phyloP scores from a whole-genome alignment of 2,329 filamentous ascomycete genomes.

The Septoria linicola region DNA sequence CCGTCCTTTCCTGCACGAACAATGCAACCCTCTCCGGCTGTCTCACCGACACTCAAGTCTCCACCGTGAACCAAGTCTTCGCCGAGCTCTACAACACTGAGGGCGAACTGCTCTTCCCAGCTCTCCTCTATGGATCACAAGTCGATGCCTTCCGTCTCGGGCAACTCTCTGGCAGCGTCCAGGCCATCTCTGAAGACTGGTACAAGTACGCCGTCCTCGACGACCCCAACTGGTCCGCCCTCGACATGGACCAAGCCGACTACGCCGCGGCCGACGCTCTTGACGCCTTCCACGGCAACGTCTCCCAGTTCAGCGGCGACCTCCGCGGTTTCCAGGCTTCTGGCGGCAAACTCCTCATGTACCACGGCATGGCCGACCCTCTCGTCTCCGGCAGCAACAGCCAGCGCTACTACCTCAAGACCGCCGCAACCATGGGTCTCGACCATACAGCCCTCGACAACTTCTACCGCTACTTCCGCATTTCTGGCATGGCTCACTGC shows the following conservation, averaged over 20 bases:
- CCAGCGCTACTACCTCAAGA: slow-evolving; percentile 51
- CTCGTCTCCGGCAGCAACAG: slow-evolving; percentile 49
- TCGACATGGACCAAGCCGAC: slow-evolving; percentile 42
- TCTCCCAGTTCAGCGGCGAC: slow-evolving; percentile 42
- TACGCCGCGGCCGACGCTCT: slow-evolving; percentile 40
- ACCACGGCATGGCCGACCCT: slow-evolving; percentile 45
- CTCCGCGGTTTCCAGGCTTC: slow-evolving; percentile 41
- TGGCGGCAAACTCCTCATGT: slow-evolving; percentile 49
- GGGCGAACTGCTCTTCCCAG: slow-evolving; percentile 51
- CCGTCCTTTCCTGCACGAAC: slow-evolving; percentile 40
- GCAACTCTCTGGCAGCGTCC: slow-evolving; percentile 44
- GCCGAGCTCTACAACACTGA: slow-evolving; percentile 44
- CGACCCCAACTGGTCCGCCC: slow-evolving; percentile 44
- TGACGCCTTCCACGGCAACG: slow-evolving; percentile 45
- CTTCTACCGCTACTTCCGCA: slow-evolving; percentile 52
- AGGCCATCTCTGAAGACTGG: slow-evolving; percentile 50
- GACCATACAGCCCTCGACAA: slow-evolving; percentile 41
- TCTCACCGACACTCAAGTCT: slow-evolving; percentile 46
- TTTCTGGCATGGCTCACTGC: slow-evolving; percentile 55
- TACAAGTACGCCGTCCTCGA: slow-evolving; percentile 52
- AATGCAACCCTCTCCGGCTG: slow-evolving; percentile 41
- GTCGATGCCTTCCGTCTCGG: slow-evolving; percentile 40
- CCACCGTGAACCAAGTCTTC: slow-evolving; percentile 47
- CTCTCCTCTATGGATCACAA: slow-evolving; percentile 52
- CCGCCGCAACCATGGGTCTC: slow-evolving; percentile 41